Conservation (phyloP, 2,329 filamentous ascomycete species). For the Ophiostoma triangulosporum region DNA sequence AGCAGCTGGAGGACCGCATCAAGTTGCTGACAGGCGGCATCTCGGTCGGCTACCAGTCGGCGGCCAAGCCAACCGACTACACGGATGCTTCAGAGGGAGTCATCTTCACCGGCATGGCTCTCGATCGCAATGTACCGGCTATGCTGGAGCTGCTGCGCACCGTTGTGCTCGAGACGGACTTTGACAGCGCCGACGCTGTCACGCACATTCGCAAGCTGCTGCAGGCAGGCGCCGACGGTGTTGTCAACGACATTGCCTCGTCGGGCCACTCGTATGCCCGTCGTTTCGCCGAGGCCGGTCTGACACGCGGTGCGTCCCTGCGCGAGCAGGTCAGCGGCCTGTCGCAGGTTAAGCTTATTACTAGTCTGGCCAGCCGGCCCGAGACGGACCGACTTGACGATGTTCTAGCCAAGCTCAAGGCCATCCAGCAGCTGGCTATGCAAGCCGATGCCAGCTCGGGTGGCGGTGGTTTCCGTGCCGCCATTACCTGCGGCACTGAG, state of each 20-base stretch:
- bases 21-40: slow-evolving; percentile 93
- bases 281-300: slow-evolving; percentile 65
- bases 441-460: slow-evolving; percentile 20
- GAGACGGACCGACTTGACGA: slow-evolving; percentile 55
- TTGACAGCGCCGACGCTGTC: slow-evolving; percentile 69
- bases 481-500: slow-evolving; percentile 73
- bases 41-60: slow-evolving; percentile 70
- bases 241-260: slow-evolving; percentile 82
- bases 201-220: slow-evolving; percentile 75
- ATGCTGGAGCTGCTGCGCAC: slow-evolving; percentile 81
- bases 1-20: slow-evolving; percentile 87
- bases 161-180: slow-evolving; percentile 76
- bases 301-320: slow-evolving; percentile 58
- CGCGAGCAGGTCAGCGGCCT: slow-evolving; percentile 83
- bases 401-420: slow-evolving; percentile 70
- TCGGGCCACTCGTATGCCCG: slow-evolving; percentile 81
- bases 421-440: slow-evolving; percentile 69
- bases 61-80: slow-evolving; percentile 61
- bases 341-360: slow-evolving; percentile 75
- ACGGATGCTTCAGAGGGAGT: slow-evolving; percentile 65
- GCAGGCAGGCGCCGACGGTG: slow-evolving; percentile 74
- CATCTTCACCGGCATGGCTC: slow-evolving; percentile 69
- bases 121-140: slow-evolving; percentile 78
- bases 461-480: slow-evolving; percentile 56
- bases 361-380: slow-evolving; percentile 59